Percentiles rank a stretch among this genome's conserved stretches.
Conservation (phyloP, 306 rosid species). For the Elaeagnus macrophylla region DNA sequence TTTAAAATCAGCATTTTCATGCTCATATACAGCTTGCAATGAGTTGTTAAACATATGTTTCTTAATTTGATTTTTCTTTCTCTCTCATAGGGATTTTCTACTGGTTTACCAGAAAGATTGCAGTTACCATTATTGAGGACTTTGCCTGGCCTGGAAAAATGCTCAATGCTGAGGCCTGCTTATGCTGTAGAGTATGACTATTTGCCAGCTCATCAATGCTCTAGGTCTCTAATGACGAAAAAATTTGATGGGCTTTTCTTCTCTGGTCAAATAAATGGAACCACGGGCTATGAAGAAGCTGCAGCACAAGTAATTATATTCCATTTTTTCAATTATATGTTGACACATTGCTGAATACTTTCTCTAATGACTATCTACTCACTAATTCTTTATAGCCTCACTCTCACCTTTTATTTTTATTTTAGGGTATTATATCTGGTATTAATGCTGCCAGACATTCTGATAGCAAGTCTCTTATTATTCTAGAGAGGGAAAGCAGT, state of each 20-base stretch:
- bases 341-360: not conserved
- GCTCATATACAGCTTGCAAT: no score
- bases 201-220: slow-evolving; percentile 89
- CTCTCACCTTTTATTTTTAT: slow-evolving; percentile 8
- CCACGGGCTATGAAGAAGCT: slow-evolving; percentile 98
- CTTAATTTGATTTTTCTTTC: slow-evolving; percentile 8
- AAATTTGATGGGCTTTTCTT: slow-evolving; percentile 85
- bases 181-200: slow-evolving; percentile 95
- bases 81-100: slow-evolving; percentile 72
- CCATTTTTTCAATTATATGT: slow-evolving; percentile 11
- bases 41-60: not conserved
- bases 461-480: slow-evolving; percentile 66
- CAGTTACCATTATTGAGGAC: slow-evolving; percentile 90
- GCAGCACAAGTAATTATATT: slow-evolving; percentile 72
- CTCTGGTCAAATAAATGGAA: slow-evolving; percentile 98
- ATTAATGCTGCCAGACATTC: slow-evolving; percentile 90
- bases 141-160: slow-evolving; percentile 94
- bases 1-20: no score
- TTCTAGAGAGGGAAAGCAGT: slow-evolving; percentile 97
- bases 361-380: not conserved
- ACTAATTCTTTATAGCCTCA: not conserved
- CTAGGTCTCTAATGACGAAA: slow-evolving; percentile 92
- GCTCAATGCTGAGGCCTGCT: slow-evolving; percentile 97
- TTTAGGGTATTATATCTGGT: slow-evolving; percentile 85
- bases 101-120: slow-evolving; percentile 91